Conservation (phyloP, 805 yeast species). For the Pichia nanzhaoensis region DNA sequence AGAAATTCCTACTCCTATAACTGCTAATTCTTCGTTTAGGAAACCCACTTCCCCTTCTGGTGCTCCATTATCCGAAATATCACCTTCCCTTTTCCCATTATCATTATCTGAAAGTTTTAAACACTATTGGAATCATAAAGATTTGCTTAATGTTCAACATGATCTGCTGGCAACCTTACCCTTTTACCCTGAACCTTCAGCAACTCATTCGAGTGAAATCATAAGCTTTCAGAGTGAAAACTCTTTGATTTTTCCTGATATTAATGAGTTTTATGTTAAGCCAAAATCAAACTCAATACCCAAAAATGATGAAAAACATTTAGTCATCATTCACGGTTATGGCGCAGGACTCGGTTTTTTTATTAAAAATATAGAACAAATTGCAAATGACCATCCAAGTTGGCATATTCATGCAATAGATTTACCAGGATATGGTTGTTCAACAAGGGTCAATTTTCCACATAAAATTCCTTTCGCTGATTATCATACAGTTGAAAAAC, state of each 20-base stretch:
- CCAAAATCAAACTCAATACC: constrained; percentile 25
- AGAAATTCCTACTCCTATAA: not conserved
- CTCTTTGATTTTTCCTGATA: constrained; percentile 36
- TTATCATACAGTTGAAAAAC: constrained; percentile 46
- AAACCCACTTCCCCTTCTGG: constrained; percentile 64
- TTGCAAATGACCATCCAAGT: constrained; percentile 29
- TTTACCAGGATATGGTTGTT: constrained; percentile 83
- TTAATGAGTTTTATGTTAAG: constrained; percentile 70
- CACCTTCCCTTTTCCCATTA: constrained; percentile 46
- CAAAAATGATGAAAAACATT: constrained; percentile 33
- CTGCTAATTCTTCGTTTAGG: constrained; percentile 29
- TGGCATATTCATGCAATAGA: constrained; percentile 86
- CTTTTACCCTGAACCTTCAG: constrained; percentile 49
- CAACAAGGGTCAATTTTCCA: constrained; percentile 70
- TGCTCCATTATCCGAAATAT: constrained; percentile 48
- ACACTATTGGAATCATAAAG: constrained; percentile 37
- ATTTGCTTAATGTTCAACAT: constrained; percentile 30
- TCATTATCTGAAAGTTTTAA: constrained; percentile 42
- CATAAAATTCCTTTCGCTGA: constrained; percentile 31
- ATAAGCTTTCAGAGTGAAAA: constrained; percentile 46
- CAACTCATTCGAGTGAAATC: constrained; percentile 38
- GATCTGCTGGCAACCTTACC: constrained; percentile 48
- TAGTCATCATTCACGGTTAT: constrained; percentile 85
- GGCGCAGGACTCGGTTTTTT: constrained; percentile 88
- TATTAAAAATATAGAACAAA: constrained; percentile 53